These are phyloP conservation scores for Durotheca rogersii DNA, from an alignment of 495 filamentous ascomycete genomes.

Conservation along the genomic window DNA sequence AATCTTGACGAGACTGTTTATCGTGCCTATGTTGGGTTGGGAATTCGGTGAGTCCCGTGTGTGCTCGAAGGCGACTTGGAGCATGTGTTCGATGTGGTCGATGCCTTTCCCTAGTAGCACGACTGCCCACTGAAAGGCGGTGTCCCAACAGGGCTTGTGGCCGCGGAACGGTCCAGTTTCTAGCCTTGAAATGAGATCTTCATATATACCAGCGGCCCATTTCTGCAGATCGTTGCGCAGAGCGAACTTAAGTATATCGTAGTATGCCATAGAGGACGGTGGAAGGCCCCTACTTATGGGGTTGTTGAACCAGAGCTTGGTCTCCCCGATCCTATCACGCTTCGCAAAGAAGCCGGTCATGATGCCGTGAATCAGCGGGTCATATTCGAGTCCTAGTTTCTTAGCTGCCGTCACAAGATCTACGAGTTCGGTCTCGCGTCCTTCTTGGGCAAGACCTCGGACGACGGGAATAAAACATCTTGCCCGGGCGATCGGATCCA, in stretches of 20 bases:
- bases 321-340: slow-evolving; percentile 51
- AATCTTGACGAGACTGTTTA: slow-evolving; percentile 73
- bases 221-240: slow-evolving; percentile 55
- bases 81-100: slow-evolving; percentile 67
- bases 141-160: slow-evolving; percentile 61
- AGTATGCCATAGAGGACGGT: slow-evolving; percentile 49
- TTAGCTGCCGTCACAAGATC: slow-evolving; percentile 39
- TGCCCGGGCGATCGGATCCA: slow-evolving; percentile 22
- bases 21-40: slow-evolving; percentile 64
- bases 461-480: slow-evolving; percentile 59
- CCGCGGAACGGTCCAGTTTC: slow-evolving; percentile 31
- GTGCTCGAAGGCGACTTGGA: slow-evolving; percentile 58
- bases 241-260: slow-evolving; percentile 52
- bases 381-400: slow-evolving; percentile 36
- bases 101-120: slow-evolving; percentile 64
- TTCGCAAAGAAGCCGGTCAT: slow-evolving; percentile 56
- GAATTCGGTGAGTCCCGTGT: slow-evolving; percentile 43
- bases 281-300: slow-evolving; percentile 45
- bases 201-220: slow-evolving; percentile 65
- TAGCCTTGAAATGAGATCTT: slow-evolving; percentile 51
- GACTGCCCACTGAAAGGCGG: slow-evolving; percentile 74
- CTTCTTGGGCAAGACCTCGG: slow-evolving; percentile 65
- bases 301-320: slow-evolving; percentile 65
- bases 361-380: slow-evolving; percentile 43
- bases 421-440: slow-evolving; percentile 56